Conservation (phyloP, 495 filamentous ascomycete species). For the Penicillium waksmanii region DNA sequence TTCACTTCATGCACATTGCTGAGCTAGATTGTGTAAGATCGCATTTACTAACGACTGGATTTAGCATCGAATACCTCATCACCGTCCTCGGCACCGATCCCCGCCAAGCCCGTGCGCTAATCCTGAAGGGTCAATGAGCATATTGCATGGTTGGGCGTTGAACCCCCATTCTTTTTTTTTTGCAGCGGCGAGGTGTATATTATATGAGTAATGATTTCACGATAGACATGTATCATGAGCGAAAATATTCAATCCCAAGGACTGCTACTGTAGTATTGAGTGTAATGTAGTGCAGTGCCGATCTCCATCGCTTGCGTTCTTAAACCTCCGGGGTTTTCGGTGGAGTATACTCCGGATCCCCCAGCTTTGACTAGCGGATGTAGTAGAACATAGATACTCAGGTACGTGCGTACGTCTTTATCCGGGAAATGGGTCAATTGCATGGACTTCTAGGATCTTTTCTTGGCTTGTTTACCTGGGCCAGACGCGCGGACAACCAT, state of each 20-base stretch:
- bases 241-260: slow-evolving; percentile 6
- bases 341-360: not conserved
- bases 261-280: slow-evolving; percentile 13
- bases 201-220: slow-evolving; percentile 52
- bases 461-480: no score
- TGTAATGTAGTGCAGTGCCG: slow-evolving; percentile 1
- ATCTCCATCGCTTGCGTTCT: not conserved
- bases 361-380: not conserved
- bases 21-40: not conserved
- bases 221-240: slow-evolving; percentile 52
- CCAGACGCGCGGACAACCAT: no score
- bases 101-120: slow-evolving; percentile 48
- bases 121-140: slow-evolving; percentile 30
- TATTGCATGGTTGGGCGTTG: slow-evolving; percentile 4
- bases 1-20: not conserved
- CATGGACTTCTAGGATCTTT: no score
- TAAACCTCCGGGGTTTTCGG: slow-evolving; percentile 1
- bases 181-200: slow-evolving; percentile 25
- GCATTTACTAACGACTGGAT: not conserved
- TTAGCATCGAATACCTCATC: slow-evolving; percentile 56
- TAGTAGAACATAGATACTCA: no score
- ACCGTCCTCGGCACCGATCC: slow-evolving; percentile 53
- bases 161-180: slow-evolving; percentile 10
- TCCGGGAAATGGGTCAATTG: no score
- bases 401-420: no score